These are phyloP conservation scores for Gracilaria gracilis DNA, from an alignment of 23 red algal genomes.

Conservation along the genomic window DNA sequence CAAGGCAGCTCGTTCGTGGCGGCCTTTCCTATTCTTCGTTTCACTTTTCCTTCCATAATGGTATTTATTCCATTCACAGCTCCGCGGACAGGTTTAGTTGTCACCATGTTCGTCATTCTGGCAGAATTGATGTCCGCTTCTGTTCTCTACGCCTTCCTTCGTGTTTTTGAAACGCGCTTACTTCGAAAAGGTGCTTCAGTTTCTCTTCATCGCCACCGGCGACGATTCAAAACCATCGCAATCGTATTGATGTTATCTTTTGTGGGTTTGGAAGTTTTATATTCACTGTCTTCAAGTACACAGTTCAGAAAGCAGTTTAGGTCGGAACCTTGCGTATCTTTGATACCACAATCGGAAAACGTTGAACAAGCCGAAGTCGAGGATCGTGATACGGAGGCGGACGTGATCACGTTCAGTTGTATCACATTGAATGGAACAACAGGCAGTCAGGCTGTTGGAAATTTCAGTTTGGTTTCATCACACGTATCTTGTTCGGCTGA, in stretches of 20 bases:
- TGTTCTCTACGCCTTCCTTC: neutral
- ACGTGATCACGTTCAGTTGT: neutral
- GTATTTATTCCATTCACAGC: neutral
- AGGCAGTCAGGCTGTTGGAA: neutral
- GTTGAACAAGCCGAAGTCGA: neutral
- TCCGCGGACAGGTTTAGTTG: neutral
- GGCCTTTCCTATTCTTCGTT: too few relatives aligned
- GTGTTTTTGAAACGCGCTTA: neutral
- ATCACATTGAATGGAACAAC: neutral
- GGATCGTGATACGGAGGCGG: neutral
- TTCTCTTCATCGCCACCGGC: neutral
- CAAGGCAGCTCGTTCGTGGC: too few relatives aligned
- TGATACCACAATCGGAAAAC: neutral
- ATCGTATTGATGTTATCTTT: neutral
- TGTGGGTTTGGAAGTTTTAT: neutral
- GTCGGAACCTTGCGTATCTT: neutral
- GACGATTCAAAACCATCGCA: neutral
- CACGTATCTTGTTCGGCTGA: neutral
- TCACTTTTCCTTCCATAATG: neutral
- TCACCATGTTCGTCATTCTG: neutral
- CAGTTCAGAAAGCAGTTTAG: neutral
- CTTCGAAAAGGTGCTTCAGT: neutral
- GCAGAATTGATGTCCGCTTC: neutral
- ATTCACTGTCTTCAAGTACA: neutral
- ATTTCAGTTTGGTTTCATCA: neutral